Evolutionary conservation across 805 yeast species (phyloP), one percentile per base, ranked within the genome.

Genomic region (Ogataea corticis): DNA sequence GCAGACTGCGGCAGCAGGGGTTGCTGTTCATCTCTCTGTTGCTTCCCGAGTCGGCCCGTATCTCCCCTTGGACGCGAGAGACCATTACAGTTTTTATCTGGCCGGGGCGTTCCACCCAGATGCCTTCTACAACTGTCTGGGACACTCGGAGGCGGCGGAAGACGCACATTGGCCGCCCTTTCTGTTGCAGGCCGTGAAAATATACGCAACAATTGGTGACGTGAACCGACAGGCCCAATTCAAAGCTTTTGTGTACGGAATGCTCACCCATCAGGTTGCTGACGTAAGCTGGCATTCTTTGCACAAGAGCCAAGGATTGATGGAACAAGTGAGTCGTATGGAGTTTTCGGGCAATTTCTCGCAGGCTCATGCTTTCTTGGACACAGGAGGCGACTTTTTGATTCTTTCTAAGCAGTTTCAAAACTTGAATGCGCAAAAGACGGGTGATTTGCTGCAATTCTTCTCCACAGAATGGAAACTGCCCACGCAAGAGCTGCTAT

Each of bases 31-130:
- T 55, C 25, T 71, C 2, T 53, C 67, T 0, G 21, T 75, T 12
- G 62, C 71, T 2, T 55, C 70, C 1, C 52, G 75, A 27, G 44
- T 65, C 3, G 59, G 56, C 23, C 33, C 45, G 1, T 45, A 43
- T 10, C 52, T 76, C 0, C 76, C 80, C 0, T 44, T 50, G 2
- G 68, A 67, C 3, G 46, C 72, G 2, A 55, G 60, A 21, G 44
- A 31, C 3, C 52, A 50, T 3, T 59, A 56, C 23, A 58, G 69
- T 3, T 70, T 61, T 38, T 51, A 73, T n/a, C 62, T 77, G 13
- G 75, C 85, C 0, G 90, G 89, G 0, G 73, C 85, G 0, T 83
- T 84, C 57, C 80, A 77, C 55, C 90, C 90, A 0, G 90, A 84
- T 58, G 79, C 85, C 0, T 77, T 82, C 55, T 84, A 84, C 60